Evolutionary conservation across 2,329 filamentous ascomycete genomes (phyloP), one percentile per base, ranked within the genome.

Genomic region (Cadophora sp.): DNA sequence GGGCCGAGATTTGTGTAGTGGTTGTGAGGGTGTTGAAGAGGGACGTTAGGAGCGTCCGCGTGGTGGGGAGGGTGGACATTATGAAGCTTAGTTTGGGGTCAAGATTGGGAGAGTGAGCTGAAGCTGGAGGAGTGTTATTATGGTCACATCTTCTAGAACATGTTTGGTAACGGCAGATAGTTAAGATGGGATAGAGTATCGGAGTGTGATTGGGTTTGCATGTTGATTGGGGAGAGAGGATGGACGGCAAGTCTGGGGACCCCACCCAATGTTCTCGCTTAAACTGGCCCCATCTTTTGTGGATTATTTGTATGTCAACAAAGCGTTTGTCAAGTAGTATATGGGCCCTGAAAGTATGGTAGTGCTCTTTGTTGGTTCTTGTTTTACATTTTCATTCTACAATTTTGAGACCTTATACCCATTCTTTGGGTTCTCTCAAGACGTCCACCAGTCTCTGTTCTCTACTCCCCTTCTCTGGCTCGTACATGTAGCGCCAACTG

Each of bases 401-500:
- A 46, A 4, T 26, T 66, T 34, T 65, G 64, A 58, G 9, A 34
- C 22, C 16, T n/a, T 79, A 90, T 71, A 91, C 86, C 89, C 89
- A 92, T 70, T 91, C 88, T 75, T 85, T 88, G 24, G 90, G 89
- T 37, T 87, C 83, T 76, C 82, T 84, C 71, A 92, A 79, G 59
- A 91, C 91, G 68, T 95, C 90, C 60, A 97, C 84, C 70, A 98
- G 81, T 72, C 93, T 86, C 79, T 92, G 91, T 82, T 99, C 96
- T 71, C 90, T 81, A 78, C 87, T 91, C 68, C 89, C 89, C 72
- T 89, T 89, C 76, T 91, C 89, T 0, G 92, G 92, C 78, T 91
- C 87, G 80, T 97, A 92, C 94, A 97, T 97, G 80, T 99, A 99
- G 78, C 91, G 89, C 96, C 96, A 99, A 75, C 90, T 88, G 27